phyloP scores from a whole-genome alignment of 2,329 filamentous ascomycete genomes.

The Zopfia rhizophila region DNA sequence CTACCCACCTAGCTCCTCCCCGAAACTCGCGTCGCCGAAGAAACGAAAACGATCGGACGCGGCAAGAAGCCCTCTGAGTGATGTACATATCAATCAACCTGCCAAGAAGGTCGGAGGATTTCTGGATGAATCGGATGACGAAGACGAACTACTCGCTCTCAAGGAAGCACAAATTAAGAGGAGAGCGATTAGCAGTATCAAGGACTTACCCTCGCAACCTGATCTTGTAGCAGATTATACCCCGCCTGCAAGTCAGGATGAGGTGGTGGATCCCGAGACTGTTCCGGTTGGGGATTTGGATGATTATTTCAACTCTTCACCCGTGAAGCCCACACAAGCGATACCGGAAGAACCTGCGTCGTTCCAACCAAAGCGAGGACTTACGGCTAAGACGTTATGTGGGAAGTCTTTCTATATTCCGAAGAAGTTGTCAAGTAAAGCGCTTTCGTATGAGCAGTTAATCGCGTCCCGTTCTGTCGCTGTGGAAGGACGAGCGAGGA shows the following conservation, averaged over 20 bases:
- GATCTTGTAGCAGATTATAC: slow-evolving; percentile 40
- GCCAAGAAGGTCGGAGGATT: slow-evolving; percentile 49
- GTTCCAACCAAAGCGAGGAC: slow-evolving; percentile 29
- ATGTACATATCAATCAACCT: slow-evolving; percentile 45
- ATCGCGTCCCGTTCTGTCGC: slow-evolving; percentile 74
- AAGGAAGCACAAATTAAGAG: slow-evolving; percentile 52
- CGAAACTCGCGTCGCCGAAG: slow-evolving; percentile 46
- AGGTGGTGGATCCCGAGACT: slow-evolving; percentile 38
- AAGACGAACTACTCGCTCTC: slow-evolving; percentile 51
- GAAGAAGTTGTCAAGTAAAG: slow-evolving; percentile 60
- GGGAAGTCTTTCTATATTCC: slow-evolving; percentile 68
- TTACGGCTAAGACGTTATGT: slow-evolving; percentile 59
- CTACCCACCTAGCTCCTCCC: slow-evolving; percentile 64
- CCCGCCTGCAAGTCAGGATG: slow-evolving; percentile 47
- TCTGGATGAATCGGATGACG: slow-evolving; percentile 54
- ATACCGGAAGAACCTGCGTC: slow-evolving; percentile 23
- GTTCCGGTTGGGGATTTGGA: slow-evolving; percentile 43
- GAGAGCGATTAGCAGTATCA: slow-evolving; percentile 41
- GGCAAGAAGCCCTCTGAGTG: slow-evolving; percentile 43
- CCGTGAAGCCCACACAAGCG: slow-evolving; percentile 27
- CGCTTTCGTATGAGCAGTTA: slow-evolving; percentile 71
- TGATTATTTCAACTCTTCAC: slow-evolving; percentile 40
- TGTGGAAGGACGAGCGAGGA: slow-evolving; percentile 71
- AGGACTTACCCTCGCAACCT: slow-evolving; percentile 35
- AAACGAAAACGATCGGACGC: slow-evolving; percentile 50